A percentile compares a stretch with the other conserved stretches of the same genome.
These are phyloP conservation scores for Aspergillus ruber DNA, from an alignment of 2,329 filamentous ascomycete species.

Conservation along the genomic window DNA sequence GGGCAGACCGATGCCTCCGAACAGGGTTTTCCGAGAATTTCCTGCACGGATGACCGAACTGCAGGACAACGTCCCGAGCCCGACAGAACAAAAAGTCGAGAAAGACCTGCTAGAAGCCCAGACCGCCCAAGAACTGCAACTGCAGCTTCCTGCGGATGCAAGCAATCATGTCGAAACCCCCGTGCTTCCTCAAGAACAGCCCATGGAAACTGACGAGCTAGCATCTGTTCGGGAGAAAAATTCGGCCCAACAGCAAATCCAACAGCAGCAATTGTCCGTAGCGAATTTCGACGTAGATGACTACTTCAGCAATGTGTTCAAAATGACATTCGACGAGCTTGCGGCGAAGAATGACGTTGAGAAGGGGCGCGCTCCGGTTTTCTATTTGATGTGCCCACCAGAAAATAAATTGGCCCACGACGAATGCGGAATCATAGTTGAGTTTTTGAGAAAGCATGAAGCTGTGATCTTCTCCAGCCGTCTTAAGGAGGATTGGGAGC, in stretches of 20 bases:
- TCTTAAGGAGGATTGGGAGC: conserved; percentile 28
- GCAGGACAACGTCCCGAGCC: background rate
- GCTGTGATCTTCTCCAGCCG: conserved; percentile 24
- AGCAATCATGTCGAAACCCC: too few species aligned
- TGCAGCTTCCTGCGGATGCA: too few species aligned
- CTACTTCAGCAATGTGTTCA: conserved; percentile 12
- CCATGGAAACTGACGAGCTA: background rate
- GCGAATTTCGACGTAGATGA: conserved; percentile 5
- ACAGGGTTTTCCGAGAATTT: background rate
- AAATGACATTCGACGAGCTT: conserved; percentile 24
- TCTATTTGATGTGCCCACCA: conserved; percentile 30
- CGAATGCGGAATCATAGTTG: conserved; percentile 21
- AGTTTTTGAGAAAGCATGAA: conserved; percentile 20
- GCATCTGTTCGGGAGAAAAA: background rate
- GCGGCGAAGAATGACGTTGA: conserved; percentile 13
- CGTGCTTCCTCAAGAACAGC: too few species aligned
- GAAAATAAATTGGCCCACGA: conserved; percentile 8
- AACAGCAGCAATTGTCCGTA: background rate
- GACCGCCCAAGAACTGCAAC: too few species aligned
- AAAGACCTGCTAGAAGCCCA: background rate
- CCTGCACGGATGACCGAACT: background rate
- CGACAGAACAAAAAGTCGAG: background rate
- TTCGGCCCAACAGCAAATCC: too few species aligned
- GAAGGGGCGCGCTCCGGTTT: conserved; percentile 15
- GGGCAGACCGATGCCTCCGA: background rate